Evolutionary conservation across 2,329 filamentous ascomycete genomes (phyloP), one percentile per base, ranked within the genome.

Genomic region (Colletotrichum sp.): DNA sequence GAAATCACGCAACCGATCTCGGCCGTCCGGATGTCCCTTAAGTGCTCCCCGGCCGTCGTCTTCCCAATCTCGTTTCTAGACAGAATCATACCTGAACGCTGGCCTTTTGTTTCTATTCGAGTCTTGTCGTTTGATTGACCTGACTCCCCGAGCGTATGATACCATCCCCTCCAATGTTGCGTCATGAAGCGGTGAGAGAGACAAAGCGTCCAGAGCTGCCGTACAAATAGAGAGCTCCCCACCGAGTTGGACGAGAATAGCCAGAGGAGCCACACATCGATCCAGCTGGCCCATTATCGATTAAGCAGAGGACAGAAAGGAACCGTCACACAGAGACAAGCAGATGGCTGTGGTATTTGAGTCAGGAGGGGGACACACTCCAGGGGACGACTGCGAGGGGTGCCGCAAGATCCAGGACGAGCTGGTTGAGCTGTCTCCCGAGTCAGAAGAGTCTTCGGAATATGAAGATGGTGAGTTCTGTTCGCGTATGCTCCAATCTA

Each of bases 131-230:
- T 65, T 56, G 16, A n/a, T 34, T 66, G 22, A 60, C 43, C 18
- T 22, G 39, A 56, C 43, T 36, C 28, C 39, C 27, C 65, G 43
- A 25, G 61, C 74, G 16, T 28, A 74, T 78, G 77, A 78, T 78
- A 76, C 77, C 71, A 77, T 78, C 48, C 48, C 36, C 28, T 73
- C 56, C 22, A 55, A 76, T 70, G 65, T 78, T 70, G 71, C 77
- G 77, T 77, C 77, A 78, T 77, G 66, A 71, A 76, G 68, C 69
- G 74, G 73, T 74, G 74, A 74, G 66, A 55, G n/a, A 66, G 39
- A 70, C 74, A 56, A 75, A 70, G 66, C 52, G 34, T 64, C 43
- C 58, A 60, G 28, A 71, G 60, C 56, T 16, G 16, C 73, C 34
- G 56, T 75, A 75, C 70, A 73, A 73, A 75, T 75, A 72, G 30